Base-by-base conservation (phyloP, 2,329 filamentous ascomycete genomes). In the Colletotrichum somersetense region DNA sequence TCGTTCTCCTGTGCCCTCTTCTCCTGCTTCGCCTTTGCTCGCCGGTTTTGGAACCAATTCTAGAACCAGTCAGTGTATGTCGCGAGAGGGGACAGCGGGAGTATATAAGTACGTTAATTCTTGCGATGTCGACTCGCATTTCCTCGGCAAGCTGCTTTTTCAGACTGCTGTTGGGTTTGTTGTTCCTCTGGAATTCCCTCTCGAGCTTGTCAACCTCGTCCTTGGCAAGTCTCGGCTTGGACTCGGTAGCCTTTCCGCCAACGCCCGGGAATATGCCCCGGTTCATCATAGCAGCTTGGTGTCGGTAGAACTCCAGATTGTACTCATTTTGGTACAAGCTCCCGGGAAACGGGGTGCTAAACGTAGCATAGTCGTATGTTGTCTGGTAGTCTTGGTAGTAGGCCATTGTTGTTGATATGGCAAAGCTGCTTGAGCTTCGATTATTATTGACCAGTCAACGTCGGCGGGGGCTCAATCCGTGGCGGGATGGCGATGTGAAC, bases 11-110 rank as follows among this genome's bases (percentile, higher is more conserved):
- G 83, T 56, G 85, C 82, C 74, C 89, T 90, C 77, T 85, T 87
- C 78, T 91, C 88, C 77, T 91, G 89, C 85, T 91, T 91, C 74
- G 89, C 88, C 80, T 90, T 88, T 65, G 90, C 89, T 63, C 90
- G 85, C 71, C 90, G 84, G 77, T 92, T 92, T 75, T 92, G 90
- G 77, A 92, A 92, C 90, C 90, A 92, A 77, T 92, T 92, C 89
- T 91, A 64, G 12, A 30, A 42, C 23, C 23, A 44, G 79, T 85
- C 77, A 84, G 81, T 71, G 23, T 23, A 26, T 62, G 48, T 16
- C 14, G 20, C 14, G 10, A 42, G 35, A 55, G 20, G 8, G n/a
- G 30, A 57, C 73, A 76, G 44, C 77, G 73, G 61, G 53, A 40
- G 46, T 12, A 23, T 48, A 30, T 30, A 48, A 53, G 52, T 81